Percentiles rank a stretch among this genome's conserved stretches.
These are phyloP conservation scores for Tuber borchii DNA, from an alignment of 495 filamentous ascomycete genomes.

Conservation along the genomic window DNA sequence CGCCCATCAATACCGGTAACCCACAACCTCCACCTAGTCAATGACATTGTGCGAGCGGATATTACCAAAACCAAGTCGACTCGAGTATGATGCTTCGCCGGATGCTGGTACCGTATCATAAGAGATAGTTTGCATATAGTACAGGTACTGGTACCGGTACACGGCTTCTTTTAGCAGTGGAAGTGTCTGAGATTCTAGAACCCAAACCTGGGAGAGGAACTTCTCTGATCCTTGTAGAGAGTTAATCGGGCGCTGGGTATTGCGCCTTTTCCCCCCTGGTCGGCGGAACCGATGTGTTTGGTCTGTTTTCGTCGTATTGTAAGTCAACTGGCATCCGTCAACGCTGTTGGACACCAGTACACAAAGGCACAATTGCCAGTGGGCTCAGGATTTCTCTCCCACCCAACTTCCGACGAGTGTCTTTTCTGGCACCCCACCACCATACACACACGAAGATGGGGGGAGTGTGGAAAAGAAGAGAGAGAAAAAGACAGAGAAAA, in stretches of 20 bases:
- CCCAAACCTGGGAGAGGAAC: background rate
- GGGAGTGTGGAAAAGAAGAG: background rate
- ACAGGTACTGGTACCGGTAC: background rate
- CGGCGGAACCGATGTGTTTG: background rate
- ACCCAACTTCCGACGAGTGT: background rate
- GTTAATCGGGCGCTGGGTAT: background rate
- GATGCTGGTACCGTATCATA: background rate
- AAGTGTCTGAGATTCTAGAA: background rate
- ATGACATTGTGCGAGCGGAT: background rate
- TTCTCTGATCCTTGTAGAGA: background rate
- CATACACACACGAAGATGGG: background rate
- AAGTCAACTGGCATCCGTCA: background rate
- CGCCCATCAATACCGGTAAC: background rate
- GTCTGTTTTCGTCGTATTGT: background rate
- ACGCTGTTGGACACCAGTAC: background rate
- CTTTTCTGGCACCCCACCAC: background rate
- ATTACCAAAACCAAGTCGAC: background rate
- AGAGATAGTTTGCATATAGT: background rate
- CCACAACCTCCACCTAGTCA: background rate
- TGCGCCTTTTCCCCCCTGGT: background rate
- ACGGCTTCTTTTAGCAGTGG: background rate
- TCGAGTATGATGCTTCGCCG: background rate
- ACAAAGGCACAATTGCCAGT: background rate
- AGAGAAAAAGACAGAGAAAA: background rate
- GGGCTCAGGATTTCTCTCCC: background rate